Base-by-base conservation (phyloP, 257 asterid genomes). In the Scutellaria minor region DNA sequence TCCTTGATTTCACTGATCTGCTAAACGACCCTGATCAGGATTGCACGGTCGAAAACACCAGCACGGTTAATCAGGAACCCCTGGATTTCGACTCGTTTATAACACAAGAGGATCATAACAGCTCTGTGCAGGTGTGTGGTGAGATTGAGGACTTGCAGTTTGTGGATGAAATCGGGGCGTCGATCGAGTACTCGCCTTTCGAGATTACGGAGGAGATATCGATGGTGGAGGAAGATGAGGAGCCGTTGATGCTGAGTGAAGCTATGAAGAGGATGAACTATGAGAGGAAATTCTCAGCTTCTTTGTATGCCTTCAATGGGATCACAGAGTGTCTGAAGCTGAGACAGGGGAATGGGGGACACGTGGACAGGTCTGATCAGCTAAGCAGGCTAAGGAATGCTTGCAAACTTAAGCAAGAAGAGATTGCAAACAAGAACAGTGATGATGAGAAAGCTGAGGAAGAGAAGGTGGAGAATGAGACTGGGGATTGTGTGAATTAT, bases 231-330 rank as follows among this genome's bases (percentile, higher is more conserved):
- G 85, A 80, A 39, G 79, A 73, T 6, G 87, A 80, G 37, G 37
- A 31, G 65, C 78, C 87, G 1, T 20, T 64, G 70, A 81, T 81
- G 79, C 14, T 86, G 51, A 87, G 77, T 22, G 96, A 89, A 67
- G 87, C 86, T 0, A 85, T 85, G 92, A 85, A 82, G 83, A 82
- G 92, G 77, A 85, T 89, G 91, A 88, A 76, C 61, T 90, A 88
- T 37, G 96, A 90, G 85, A 85, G 96, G 82, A 88, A 88, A 66
- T 83, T 83, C 64, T 90, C 96, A 1, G 96, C 96, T 24, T 84
- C 92, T 6, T 76, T 90, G 8, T 90, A 90, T 45, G 95, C 96
- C 0, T 88, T 90, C 57, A 88, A 88, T 68, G 96, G 96, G n/a
- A 85, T 90, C 37, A 81, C 82, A 0, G 96, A 90, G 75, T 90